phyloP scores from a whole-genome alignment of 1,284 basidiomycete genomes.

The Cutaneotrichosporon dermatis region DNA sequence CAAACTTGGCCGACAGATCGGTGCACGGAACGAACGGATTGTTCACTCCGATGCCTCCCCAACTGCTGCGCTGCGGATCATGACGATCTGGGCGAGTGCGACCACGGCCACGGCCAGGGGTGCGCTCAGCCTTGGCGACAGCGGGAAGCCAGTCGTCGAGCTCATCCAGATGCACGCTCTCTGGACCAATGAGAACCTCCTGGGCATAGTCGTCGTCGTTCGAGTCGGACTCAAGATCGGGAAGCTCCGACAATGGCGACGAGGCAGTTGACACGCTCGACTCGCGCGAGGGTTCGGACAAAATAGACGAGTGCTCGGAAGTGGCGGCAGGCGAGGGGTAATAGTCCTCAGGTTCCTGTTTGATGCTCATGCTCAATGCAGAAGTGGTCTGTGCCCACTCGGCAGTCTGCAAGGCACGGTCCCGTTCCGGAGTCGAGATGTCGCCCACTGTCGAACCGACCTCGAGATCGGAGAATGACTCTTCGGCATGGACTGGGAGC shows the following conservation, averaged over 20 bases:
- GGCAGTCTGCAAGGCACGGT: constrained; percentile 39
- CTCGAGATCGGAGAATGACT: constrained; percentile 37
- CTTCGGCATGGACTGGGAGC: constrained; percentile 42
- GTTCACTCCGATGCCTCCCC: constrained; percentile 43
- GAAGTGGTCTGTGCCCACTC: constrained; percentile 40
- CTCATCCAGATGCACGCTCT: constrained; percentile 42
- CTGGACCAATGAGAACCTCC: constrained; percentile 37
- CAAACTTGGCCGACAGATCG: constrained; percentile 2
- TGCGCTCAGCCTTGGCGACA: constrained; percentile 17
- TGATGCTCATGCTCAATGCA: constrained; percentile 28
- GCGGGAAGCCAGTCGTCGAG: constrained; percentile 40
- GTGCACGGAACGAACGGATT: constrained; percentile 19
- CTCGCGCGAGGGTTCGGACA: constrained; percentile 14
- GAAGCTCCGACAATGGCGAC: constrained; percentile 33
- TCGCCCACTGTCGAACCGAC: constrained; percentile 34
- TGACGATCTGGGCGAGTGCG: constrained; percentile 12
- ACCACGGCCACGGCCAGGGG: constrained; percentile 24
- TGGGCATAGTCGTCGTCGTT: constrained; percentile 12
- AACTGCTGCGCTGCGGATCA: constrained; percentile 20
- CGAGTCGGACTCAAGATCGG: constrained; percentile 11
- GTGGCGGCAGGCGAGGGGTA: constrained; percentile 39
- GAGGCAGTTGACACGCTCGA: constrained; percentile 25
- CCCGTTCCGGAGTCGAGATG: constrained; percentile 35
- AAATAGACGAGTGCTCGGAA: constrained; percentile 17
- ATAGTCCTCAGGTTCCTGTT: constrained; percentile 36